phyloP scores from a whole-genome alignment of 23 red algal genomes.

The Rhodosorus marinus region DNA sequence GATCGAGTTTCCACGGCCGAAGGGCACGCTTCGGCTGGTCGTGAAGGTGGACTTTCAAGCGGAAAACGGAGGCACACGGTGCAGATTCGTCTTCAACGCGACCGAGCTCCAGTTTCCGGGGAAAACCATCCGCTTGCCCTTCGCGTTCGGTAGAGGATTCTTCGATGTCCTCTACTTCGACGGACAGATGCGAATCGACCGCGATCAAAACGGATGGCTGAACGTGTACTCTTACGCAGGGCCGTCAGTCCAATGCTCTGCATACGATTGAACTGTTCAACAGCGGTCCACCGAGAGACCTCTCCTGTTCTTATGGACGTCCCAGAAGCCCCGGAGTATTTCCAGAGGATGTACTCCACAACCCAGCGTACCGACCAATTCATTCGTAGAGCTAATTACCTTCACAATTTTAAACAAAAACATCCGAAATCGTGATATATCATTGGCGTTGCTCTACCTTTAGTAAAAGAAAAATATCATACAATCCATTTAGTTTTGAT shows the following conservation, averaged over 20 bases:
- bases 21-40: neutral
- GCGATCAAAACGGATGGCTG: slow-evolving; percentile 2
- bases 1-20: neutral
- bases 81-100: neutral
- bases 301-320: no score
- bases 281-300: no score
- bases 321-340: no score
- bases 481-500: no score
- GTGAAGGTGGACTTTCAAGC: neutral
- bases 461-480: no score
- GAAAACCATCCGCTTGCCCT: neutral
- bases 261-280: neutral
- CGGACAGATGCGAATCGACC: neutral
- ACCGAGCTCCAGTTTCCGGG: neutral
- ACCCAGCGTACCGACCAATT: no score
- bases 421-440: no score
- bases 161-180: slow-evolving; percentile 6
- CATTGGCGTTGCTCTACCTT: no score
- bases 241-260: neutral
- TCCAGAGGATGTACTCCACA: no score
- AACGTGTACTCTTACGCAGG: slow-evolving; percentile 4
- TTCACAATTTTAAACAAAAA: no score
- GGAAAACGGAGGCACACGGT: neutral
- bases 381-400: no score
- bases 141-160: slow-evolving; percentile 2